Evolutionary conservation across 129 eudicot species (phyloP), one percentile per base, ranked within the genome.

Genomic region (Scalesia atractyloides): DNA sequence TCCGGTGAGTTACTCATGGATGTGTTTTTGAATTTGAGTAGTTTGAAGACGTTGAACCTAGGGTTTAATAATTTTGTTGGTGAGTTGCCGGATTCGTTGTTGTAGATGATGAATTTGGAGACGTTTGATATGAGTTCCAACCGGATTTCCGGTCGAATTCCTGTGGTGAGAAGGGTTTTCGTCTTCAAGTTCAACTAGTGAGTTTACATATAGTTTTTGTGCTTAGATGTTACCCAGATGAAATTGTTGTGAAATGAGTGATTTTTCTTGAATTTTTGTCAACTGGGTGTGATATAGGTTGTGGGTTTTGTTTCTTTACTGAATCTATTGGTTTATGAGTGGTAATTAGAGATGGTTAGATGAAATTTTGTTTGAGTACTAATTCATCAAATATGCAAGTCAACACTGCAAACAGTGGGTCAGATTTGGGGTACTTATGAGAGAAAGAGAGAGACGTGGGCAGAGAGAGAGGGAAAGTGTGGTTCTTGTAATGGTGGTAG

Each of bases 101-200:
- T 67, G 30, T 76, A 69, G 19, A 2, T 81, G 75, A 49, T 50
- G 9, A 74, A 33, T 30, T 73, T 88, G 47, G 95, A 85, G 79
- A 72, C 18, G 22, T 88, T 91, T 17, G 95, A 91, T 46, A 79
- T 87, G 84, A 91, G 95, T 71, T 85, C 95, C 3, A 91, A 87
- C 62, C 49, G 66, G 39, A 47, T 91, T 12, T 53, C 85, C 36
- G 89, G 95, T n/a, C 64, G 43, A 22, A 81, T 91, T 33, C 95
- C 97, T 20, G 36, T 85, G 7, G 84, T 24, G 30, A n/a, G 30
- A 24, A 24, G 86, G 99, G 91, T n/a, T 73, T 88, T 82, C 81
- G 97, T 71, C 77, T 95, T 83, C 99, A 95, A 84, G 89, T 96
- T 84, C 97, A 97, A 49, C 79, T 95, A 87, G 99, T 95, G 71